Conservation (phyloP, 2,329 filamentous ascomycete species). For the Microdochium paspali region DNA sequence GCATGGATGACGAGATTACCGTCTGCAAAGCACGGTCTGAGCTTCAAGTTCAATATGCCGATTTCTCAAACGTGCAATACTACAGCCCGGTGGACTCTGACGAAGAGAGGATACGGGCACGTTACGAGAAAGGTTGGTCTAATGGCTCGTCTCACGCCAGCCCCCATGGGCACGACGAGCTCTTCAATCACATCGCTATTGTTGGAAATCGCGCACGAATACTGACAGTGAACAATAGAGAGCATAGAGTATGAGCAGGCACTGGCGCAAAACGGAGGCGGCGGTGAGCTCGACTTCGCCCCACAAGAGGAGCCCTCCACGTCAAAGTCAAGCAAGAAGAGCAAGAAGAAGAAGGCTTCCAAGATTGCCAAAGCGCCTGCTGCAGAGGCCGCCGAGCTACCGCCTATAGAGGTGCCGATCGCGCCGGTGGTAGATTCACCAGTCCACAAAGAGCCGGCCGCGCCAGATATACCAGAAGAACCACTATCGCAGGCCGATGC, state of each 20-base stretch:
- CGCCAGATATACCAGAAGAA: too few species aligned
- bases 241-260: not conserved
- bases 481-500: too few species aligned
- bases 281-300: not conserved
- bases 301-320: not conserved
- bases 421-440: not conserved
- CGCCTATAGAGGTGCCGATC: not conserved
- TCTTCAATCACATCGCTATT: not conserved
- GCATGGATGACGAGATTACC: slow-evolving; percentile 6
- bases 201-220: not conserved
- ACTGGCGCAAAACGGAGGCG: not conserved
- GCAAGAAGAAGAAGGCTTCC: not conserved
- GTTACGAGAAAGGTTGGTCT: slow-evolving; percentile 5
- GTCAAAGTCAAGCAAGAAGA: slow-evolving; percentile 1
- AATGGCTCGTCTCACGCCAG: not conserved
- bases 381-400: not conserved
- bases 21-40: slow-evolving; percentile 5
- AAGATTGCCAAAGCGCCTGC: not conserved
- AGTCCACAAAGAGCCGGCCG: too few species aligned
- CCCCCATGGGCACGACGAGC: not conserved
- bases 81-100: slow-evolving; percentile 3
- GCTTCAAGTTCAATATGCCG: slow-evolving; percentile 7
- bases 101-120: not conserved
- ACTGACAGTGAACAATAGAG: not conserved
- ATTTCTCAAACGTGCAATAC: slow-evolving; percentile 7